Conservation (phyloP, 1,284 basidiomycete genomes). For the Ustilago vetiveriae region DNA sequence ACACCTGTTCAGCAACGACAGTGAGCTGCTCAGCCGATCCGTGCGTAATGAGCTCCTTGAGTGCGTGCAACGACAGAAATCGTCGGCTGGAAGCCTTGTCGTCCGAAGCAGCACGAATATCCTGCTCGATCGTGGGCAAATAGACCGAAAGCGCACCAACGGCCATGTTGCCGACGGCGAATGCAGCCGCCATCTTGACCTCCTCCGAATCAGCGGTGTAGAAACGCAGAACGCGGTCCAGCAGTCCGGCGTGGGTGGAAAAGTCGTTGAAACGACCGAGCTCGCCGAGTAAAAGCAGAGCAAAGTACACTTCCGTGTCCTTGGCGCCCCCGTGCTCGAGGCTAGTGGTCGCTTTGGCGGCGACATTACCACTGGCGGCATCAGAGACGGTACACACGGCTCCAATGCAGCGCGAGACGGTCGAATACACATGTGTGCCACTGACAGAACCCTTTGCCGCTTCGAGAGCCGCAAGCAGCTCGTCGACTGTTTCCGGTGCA, state of each 20-base stretch:
- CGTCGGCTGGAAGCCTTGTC: slow-evolving; percentile 66
- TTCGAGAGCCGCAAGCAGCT: slow-evolving; percentile 39
- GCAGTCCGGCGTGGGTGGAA: slow-evolving; percentile 16
- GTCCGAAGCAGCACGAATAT: slow-evolving; percentile 72
- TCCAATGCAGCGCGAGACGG: slow-evolving; percentile 58
- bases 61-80: slow-evolving; percentile 81
- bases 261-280: slow-evolving; percentile 55
- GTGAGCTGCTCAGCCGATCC: slow-evolving; percentile 84
- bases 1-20: slow-evolving; percentile 83
- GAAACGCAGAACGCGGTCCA: slow-evolving; percentile 48
- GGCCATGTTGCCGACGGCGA: slow-evolving; percentile 82
- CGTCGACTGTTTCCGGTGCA: slow-evolving; percentile 30
- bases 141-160: slow-evolving; percentile 87
- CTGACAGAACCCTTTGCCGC: slow-evolving; percentile 21
- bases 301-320: slow-evolving; percentile 52
- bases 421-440: slow-evolving; percentile 46
- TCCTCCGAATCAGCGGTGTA: slow-evolving; percentile 51
- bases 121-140: slow-evolving; percentile 83
- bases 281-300: slow-evolving; percentile 56
- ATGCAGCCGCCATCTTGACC: slow-evolving; percentile 56
- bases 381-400: slow-evolving; percentile 46
- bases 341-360: slow-evolving; percentile 23
- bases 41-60: slow-evolving; percentile 96
- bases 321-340: slow-evolving; percentile 27
- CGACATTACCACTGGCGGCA: slow-evolving; percentile 24